Evolutionary conservation across 2,329 filamentous ascomycete species (phyloP).

Genomic region (Fusarium luffae): DNA sequence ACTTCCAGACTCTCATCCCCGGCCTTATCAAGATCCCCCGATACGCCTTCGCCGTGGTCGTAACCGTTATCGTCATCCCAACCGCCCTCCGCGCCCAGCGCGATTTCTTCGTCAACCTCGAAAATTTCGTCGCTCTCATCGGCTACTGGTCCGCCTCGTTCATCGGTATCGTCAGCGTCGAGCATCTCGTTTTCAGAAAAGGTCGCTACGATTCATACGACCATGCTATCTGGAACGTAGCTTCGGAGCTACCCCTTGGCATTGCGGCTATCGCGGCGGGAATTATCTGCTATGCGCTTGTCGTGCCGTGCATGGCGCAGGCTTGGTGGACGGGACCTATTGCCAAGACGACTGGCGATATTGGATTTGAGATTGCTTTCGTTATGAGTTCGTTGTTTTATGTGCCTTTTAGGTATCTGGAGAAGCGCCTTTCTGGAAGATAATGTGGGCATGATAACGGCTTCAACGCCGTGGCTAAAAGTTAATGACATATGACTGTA

Average conservation of each 20-base stretch:
- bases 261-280: conserved; percentile 60
- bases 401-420: conserved; percentile 58
- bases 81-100: conserved; percentile 66
- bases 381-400: conserved; percentile 61
- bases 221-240: conserved; percentile 60
- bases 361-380: conserved; percentile 74
- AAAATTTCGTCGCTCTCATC: conserved; percentile 67
- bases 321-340: conserved; percentile 72
- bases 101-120: conserved; percentile 67
- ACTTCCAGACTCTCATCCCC: conserved; percentile 71
- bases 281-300: conserved; percentile 59
- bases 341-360: conserved; percentile 68
- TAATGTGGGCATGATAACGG: conserved; percentile 13
- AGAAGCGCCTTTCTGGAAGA: conserved; percentile 52
- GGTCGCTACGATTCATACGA: conserved; percentile 59
- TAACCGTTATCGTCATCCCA: conserved; percentile 69
- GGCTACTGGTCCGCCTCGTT: conserved; percentile 69
- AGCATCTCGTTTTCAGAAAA: conserved; percentile 61
- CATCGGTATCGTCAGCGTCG: conserved; percentile 60
- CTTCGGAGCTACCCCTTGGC: conserved; percentile 57
- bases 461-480: conserved; percentile 13
- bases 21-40: conserved; percentile 66
- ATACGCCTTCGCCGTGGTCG: conserved; percentile 66
- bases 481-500: background rate
- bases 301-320: conserved; percentile 70